Evolutionary conservation across 768 basidiomycete genomes (phyloP), one percentile per base, ranked within the genome.

Genomic region (Lactarius trivialis): DNA sequence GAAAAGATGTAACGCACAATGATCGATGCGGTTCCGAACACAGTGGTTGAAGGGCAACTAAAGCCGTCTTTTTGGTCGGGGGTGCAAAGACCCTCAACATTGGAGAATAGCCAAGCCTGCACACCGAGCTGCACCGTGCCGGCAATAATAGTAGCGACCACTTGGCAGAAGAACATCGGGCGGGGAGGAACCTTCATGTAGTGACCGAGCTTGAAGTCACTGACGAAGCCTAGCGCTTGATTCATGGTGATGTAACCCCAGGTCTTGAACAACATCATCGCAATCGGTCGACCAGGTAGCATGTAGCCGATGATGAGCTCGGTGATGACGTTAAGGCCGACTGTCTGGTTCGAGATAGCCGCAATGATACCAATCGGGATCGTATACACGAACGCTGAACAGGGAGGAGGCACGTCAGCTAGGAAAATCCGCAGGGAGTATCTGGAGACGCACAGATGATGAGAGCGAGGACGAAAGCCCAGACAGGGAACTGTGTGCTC

Each of bases 251-350:
- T 85, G 68, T 88, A 89, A 34, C 89, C 88, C 79, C 79, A 89
- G 0, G 86, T 88, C 81, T 89, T 91, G 80, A 91, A 90, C 77
- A 91, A 76, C 89, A 91, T 90, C 80, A 85, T 88, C 0, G 90
- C 89, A 59, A 91, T 70, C 4, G 90, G 88, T 19, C 81, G 81
- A 1, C 90, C 91, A n/a, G 89, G 91, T 48, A 89, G 78, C 86
- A 78, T 78, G 88, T 0, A 87, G 86, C 91, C 91, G 34, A 90
- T 83, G 65, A 92, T 84, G 37, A 91, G 77, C 72, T 93, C 90
- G 6, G 89, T 85, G 69, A 93, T 82, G 32, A 92, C 89, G 69
- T 80, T 79, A 24, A 86, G 76, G 43, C 83, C 85, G 60, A 89
- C 77, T 76, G 88, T 83, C 69, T 89, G 84, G 72, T 91, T 91